Base-by-base conservation (phyloP, 2,329 filamentous ascomycete species). In the Chaetothyriales sp. region DNA sequence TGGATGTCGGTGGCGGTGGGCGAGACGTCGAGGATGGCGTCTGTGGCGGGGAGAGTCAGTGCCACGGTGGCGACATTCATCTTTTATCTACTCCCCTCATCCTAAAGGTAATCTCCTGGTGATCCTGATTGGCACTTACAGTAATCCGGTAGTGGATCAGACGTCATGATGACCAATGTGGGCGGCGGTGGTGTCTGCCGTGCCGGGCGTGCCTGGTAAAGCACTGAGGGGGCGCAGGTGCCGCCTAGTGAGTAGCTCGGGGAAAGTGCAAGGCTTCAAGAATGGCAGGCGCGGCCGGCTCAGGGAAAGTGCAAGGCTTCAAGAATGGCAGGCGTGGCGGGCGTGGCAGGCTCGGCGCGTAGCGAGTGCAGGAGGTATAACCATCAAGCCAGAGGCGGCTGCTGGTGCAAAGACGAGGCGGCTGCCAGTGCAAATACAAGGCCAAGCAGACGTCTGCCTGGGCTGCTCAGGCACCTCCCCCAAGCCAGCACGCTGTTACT, bases 1-100 rank as follows among this genome's bases (percentile, higher is more conserved):
- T 97, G 85, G 63, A 89, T 81, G 54, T 82, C 80, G 0, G 81
- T 85, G 33, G 90, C 89, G 60, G 77, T 83, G 37, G 86, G 77
- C 49, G 82, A 66, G 55, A 95, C 69, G 57, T 84, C 84, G 48
- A 95, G 81, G 58, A 85, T 77, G 22, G 58, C 48, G 40, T 61
- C 56, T 59, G 25, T 19, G 43, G 15, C 2, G 19, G 47, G 9
- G 18, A 44, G 47, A 18, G 22, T 33, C 18, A 19, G 29, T 25
- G 19, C 8, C 2, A 9, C 13, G 44, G 44, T 6, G 8, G 3
- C 6, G 22, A 25, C 22, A 25, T 25, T 25, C 22, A 25, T 6
- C n/a, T n/a, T n/a, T n/a, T n/a, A n/a, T n/a, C n/a, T n/a, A n/a
- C n/a, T n/a, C n/a, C n/a, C n/a, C n/a, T n/a, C n/a, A n/a, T n/a